These are phyloP conservation scores for Ganoderma lingzhi DNA, from an alignment of 1,284 basidiomycete species.

Conservation along the genomic window DNA sequence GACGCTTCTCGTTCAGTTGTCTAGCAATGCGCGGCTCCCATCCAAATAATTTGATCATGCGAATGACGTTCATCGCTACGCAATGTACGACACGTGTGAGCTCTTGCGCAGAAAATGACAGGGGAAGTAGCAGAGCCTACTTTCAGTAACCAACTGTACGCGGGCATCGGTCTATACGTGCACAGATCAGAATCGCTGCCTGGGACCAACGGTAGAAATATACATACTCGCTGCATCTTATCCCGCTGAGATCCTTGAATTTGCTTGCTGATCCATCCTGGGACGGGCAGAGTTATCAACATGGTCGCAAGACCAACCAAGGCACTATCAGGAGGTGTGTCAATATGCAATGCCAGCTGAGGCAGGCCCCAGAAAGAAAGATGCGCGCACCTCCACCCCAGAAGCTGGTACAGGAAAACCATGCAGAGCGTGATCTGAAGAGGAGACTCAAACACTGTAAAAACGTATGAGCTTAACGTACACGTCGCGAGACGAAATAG, in stretches of 20 bases:
- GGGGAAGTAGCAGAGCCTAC: slow-evolving; percentile 34
- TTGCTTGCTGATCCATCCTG: slow-evolving; percentile 45
- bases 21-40: slow-evolving; percentile 60
- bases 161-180: slow-evolving; percentile 53
- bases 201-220: neutral
- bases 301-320: slow-evolving; percentile 63
- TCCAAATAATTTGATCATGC: slow-evolving; percentile 46
- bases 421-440: slow-evolving; percentile 47
- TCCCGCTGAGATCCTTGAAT: slow-evolving; percentile 42
- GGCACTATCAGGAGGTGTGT: slow-evolving; percentile 39
- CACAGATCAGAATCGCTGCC: slow-evolving; percentile 35
- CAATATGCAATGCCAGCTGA: neutral
- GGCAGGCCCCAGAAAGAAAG: neutral
- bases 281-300: slow-evolving; percentile 59
- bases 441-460: slow-evolving; percentile 19
- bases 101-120: neutral
- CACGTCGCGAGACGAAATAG: neutral
- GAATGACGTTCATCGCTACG: slow-evolving; percentile 48
- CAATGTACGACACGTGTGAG: slow-evolving; percentile 13
- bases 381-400: slow-evolving; percentile 52
- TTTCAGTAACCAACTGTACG: slow-evolving; percentile 58
- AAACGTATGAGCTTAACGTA: neutral
- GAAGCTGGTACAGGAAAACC: slow-evolving; percentile 52
- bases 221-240: slow-evolving; percentile 44
- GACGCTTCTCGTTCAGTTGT: slow-evolving; percentile 56